These are phyloP conservation scores for Prunus padus DNA, from an alignment of 306 rosid genomes.

Conservation along the genomic window DNA sequence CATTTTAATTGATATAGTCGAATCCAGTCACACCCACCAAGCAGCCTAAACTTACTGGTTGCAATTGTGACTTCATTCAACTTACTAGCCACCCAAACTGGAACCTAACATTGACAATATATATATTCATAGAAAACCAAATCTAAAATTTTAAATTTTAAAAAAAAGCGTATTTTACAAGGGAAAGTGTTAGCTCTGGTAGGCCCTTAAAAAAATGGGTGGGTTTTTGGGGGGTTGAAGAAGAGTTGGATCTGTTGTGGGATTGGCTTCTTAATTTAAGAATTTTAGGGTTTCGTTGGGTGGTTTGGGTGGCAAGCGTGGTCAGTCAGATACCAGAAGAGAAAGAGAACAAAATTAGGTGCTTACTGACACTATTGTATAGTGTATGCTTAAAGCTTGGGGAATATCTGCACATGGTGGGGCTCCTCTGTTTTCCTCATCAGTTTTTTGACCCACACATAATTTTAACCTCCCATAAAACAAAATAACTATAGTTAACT, in stretches of 20 bases:
- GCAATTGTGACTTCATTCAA: background rate
- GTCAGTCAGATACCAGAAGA: background rate
- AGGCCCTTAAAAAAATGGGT: background rate
- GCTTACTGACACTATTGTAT: background rate
- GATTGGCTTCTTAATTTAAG: background rate
- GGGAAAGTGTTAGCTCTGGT: background rate
- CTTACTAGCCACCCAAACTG: background rate
- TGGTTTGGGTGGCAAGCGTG: background rate
- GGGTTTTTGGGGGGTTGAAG: background rate
- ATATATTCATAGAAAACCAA: background rate
- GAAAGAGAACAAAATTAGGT: background rate
- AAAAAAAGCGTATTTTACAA: background rate
- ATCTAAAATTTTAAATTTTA: background rate
- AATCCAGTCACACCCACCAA: too few species aligned
- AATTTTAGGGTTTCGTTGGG: background rate
- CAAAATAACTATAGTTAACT: too few species aligned
- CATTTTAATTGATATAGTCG: background rate
- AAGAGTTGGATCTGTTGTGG: background rate
- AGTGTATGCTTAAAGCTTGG: background rate
- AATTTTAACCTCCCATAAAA: background rate
- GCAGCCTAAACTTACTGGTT: background rate
- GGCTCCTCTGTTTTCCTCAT: background rate
- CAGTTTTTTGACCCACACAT: background rate
- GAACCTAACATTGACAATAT: slow-evolving; percentile 11
- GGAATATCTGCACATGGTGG: slow-evolving; percentile 27